Evolutionary conservation across 1,284 basidiomycete species (phyloP).

Genomic region (Heterobasidion parviporum): DNA sequence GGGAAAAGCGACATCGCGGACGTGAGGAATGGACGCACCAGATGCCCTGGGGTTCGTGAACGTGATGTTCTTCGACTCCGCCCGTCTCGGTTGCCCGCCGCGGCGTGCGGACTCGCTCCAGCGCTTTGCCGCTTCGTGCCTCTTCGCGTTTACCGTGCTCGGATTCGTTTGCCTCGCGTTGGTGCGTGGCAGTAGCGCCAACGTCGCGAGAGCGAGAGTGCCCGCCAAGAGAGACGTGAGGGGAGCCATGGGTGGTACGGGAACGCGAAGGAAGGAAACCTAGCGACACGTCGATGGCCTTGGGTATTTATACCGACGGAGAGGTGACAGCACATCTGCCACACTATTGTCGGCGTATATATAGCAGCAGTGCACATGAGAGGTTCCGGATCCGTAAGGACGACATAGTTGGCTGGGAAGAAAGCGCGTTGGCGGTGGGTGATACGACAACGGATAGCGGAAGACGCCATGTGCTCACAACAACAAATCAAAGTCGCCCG

Average conservation of each 20-base stretch:
- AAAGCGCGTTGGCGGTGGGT: too few relatives aligned
- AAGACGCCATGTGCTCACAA: too few relatives aligned
- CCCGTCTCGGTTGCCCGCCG: not conserved
- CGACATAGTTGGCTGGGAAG: too few relatives aligned
- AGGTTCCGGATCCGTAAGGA: too few relatives aligned
- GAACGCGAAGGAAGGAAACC: not conserved
- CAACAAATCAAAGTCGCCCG: too few relatives aligned
- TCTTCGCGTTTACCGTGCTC: conserved; percentile 1
- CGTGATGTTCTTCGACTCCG: conserved; percentile 52
- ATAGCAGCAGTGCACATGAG: not conserved
- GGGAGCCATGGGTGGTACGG: not conserved
- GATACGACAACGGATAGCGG: too few relatives aligned
- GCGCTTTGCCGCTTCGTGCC: conserved; percentile 1
- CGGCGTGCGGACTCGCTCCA: not conserved
- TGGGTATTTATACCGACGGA: not conserved
- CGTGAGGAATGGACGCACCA: conserved; percentile 26
- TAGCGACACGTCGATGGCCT: not conserved
- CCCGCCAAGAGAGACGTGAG: not conserved
- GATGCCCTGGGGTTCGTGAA: conserved; percentile 62
- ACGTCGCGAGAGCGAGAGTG: not conserved
- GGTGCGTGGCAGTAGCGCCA: not conserved
- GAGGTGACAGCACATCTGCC: not conserved
- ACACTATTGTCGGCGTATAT: not conserved
- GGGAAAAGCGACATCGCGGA: not conserved
- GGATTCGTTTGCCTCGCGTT: conserved; percentile 3